Percentiles rank a stretch among this genome's conserved stretches.
These are phyloP conservation scores for Saccharomycopsis synnaedendra DNA, from an alignment of 805 yeast genomes.

Conservation along the genomic window DNA sequence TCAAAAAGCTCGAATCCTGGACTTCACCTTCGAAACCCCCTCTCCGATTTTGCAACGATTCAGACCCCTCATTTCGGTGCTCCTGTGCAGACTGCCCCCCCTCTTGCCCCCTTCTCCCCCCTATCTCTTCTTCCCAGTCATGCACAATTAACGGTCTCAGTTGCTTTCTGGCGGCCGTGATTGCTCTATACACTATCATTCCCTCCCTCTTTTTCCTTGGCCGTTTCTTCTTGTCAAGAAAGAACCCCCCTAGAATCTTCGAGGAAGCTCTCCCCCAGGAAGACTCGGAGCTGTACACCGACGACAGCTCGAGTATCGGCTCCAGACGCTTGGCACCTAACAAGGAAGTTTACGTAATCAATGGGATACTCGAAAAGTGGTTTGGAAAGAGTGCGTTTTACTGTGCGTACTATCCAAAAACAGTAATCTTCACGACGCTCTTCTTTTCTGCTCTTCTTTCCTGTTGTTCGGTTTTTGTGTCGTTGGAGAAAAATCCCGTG, in stretches of 20 bases:
- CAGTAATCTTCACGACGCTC: slow-evolving; percentile 34
- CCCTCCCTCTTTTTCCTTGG: slow-evolving; percentile 21
- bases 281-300: slow-evolving; percentile 19
- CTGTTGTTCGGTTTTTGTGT: slow-evolving; percentile 39
- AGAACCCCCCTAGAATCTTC: too few species aligned
- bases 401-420: slow-evolving; percentile 53
- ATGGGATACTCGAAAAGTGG: slow-evolving; percentile 32
- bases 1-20: not conserved
- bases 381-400: slow-evolving; percentile 42
- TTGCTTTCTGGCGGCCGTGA: slow-evolving; percentile 59
- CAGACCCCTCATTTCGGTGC: slow-evolving; percentile 47
- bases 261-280: not conserved
- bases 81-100: slow-evolving; percentile 85
- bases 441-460: slow-evolving; percentile 35
- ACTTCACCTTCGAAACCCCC: too few species aligned
- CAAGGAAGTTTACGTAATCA: slow-evolving; percentile 33
- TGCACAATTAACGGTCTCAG: slow-evolving; percentile 57
- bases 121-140: slow-evolving; percentile 20
- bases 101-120: slow-evolving; percentile 63
- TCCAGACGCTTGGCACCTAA: slow-evolving; percentile 15
- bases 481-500: slow-evolving; percentile 70
- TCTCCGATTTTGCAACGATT: slow-evolving; percentile 44
- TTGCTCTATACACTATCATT: slow-evolving; percentile 32
- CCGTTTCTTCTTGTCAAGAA: not conserved
- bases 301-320: slow-evolving; percentile 19